phyloP scores from a whole-genome alignment of 441 rosid species.

The Adansonia madagascariensis region DNA sequence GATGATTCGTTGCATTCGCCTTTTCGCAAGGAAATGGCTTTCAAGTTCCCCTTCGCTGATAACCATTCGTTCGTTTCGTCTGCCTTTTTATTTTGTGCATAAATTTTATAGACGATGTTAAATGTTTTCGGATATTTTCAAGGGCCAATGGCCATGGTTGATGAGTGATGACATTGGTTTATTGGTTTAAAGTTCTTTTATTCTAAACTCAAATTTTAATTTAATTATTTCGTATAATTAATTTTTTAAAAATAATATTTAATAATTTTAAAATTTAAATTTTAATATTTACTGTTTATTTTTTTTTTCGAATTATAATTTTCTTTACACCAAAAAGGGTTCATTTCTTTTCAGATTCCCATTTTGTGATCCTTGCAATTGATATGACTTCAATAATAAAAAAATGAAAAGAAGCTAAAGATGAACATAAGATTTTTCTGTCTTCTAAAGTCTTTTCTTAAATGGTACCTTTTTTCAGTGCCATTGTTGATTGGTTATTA shows the following conservation, averaged over 20 bases:
- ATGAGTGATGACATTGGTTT: not conserved
- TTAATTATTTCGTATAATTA: too few relatives aligned
- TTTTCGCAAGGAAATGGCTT: constrained; percentile 5
- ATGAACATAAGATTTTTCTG: not conserved
- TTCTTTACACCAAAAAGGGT: too few relatives aligned
- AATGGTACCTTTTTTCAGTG: not conserved
- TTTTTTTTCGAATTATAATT: too few relatives aligned
- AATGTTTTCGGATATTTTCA: not conserved
- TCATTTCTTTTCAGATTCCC: not conserved
- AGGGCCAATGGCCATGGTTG: not conserved
- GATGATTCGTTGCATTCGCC: constrained; percentile 10
- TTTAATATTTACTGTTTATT: too few relatives aligned
- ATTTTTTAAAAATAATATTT: too few relatives aligned
- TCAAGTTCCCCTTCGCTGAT: not conserved
- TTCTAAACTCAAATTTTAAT: too few relatives aligned
- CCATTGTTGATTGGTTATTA: not conserved
- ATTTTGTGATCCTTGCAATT: not conserved
- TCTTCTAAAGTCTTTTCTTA: not conserved
- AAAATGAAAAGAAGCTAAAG: not conserved
- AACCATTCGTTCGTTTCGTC: not conserved
- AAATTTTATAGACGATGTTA: too few relatives aligned
- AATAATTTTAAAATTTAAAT: too few relatives aligned
- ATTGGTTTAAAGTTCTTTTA: too few relatives aligned
- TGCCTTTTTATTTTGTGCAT: too few relatives aligned
- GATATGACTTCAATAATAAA: not conserved